phyloP scores from a whole-genome alignment of 2,329 filamentous ascomycete genomes.

The Pseudogymnoascus sp. region DNA sequence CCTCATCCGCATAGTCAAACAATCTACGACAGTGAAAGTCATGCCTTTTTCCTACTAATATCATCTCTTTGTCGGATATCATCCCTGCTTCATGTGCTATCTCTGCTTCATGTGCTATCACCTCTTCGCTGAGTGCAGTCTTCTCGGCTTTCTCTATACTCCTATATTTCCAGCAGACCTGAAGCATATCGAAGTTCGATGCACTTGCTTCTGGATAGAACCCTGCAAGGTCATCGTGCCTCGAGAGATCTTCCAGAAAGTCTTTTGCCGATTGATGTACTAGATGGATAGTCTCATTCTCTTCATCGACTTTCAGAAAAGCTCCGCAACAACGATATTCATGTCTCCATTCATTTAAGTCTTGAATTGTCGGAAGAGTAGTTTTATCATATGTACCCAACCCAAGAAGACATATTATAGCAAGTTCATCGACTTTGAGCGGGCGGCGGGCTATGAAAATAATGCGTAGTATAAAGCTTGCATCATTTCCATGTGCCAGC shows the following conservation, averaged over 20 bases:
- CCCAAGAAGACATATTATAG: background rate
- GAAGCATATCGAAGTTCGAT: background rate
- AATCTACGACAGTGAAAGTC: background rate
- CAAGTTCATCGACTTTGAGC: background rate
- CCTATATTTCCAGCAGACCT: background rate
- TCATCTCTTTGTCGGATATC: background rate
- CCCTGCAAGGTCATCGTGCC: background rate
- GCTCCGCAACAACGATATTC: constrained; percentile 27
- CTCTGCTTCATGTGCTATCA: background rate
- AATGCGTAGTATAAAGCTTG: background rate
- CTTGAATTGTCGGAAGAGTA: background rate
- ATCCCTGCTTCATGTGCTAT: too few relatives aligned
- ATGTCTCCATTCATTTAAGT: background rate
- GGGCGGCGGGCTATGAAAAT: background rate
- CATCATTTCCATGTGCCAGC: background rate
- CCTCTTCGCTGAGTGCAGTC: background rate
- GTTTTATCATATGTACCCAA: background rate
- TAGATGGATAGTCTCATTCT: constrained; percentile 22
- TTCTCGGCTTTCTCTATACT: background rate
- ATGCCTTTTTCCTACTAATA: background rate
- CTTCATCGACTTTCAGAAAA: constrained; percentile 28
- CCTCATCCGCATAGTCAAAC: background rate
- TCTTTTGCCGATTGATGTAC: constrained; percentile 32
- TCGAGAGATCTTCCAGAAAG: constrained; percentile 22
- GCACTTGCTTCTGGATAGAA: background rate